A percentile compares a stretch with the other conserved stretches of the same genome.
These are phyloP conservation scores for Colletotrichum melonis DNA, from an alignment of 2,329 filamentous ascomycete genomes.

Conservation along the genomic window DNA sequence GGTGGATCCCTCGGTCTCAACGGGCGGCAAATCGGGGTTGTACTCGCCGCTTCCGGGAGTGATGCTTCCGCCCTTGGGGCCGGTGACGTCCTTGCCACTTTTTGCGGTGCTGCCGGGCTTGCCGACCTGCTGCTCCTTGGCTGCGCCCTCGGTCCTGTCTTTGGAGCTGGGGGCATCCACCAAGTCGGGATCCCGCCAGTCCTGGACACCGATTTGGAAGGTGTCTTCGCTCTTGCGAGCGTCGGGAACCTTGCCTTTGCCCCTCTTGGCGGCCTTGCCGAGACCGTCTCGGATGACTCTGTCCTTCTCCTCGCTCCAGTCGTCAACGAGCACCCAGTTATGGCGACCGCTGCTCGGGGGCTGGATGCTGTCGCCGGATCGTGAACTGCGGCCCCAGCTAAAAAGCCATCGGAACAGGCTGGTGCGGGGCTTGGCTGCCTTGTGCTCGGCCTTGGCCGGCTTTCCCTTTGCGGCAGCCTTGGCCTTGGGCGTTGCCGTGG, in stretches of 20 bases:
- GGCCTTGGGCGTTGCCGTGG: slow-evolving; percentile 41
- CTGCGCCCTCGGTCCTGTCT: slow-evolving; percentile 29
- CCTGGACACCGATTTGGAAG: slow-evolving; percentile 86
- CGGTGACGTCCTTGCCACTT: slow-evolving; percentile 41
- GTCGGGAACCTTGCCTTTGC: slow-evolving; percentile 40
- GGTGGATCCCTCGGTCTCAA: slow-evolving; percentile 46
- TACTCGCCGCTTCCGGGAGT: slow-evolving; percentile 82
- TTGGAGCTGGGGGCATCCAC: slow-evolving; percentile 53
- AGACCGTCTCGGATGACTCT: slow-evolving; percentile 54
- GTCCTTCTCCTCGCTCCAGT: slow-evolving; percentile 70
- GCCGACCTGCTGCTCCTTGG: slow-evolving; percentile 22
- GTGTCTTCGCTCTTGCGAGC: slow-evolving; percentile 59
- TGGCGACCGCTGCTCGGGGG: slow-evolving; percentile 79
- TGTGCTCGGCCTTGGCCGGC: slow-evolving; percentile 37
- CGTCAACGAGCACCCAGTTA: slow-evolving; percentile 77
- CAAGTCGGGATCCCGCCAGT: slow-evolving; percentile 78
- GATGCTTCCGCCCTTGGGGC: slow-evolving; percentile 73
- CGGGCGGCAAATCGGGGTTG: slow-evolving; percentile 41
- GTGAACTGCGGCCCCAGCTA: slow-evolving; percentile 45
- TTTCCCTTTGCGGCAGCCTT: slow-evolving; percentile 43
- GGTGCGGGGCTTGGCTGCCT: slow-evolving; percentile 32
- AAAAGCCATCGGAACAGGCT: slow-evolving; percentile 61
- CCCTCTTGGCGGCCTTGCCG: slow-evolving; percentile 47
- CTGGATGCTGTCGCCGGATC: slow-evolving; percentile 60
- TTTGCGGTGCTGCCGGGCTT: slow-evolving; percentile 36